phyloP scores from a whole-genome alignment of 768 basidiomycete genomes.

The Trametes maxima region DNA sequence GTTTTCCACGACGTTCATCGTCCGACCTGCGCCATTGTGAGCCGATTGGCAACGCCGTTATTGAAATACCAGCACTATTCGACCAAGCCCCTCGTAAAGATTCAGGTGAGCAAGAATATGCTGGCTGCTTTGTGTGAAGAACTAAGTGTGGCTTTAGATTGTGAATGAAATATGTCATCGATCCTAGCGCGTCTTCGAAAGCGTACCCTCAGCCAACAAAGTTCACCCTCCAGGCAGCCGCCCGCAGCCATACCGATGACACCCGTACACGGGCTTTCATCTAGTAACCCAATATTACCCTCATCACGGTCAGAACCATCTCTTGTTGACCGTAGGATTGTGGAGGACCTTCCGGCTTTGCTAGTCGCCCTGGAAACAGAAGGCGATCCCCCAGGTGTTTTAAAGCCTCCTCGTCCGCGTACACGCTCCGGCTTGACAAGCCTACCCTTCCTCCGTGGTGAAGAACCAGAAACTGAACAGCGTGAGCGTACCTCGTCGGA shows the following conservation, averaged over 20 bases:
- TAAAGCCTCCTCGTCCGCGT: constrained; percentile 23
- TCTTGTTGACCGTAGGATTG: constrained; percentile 27
- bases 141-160: neutral
- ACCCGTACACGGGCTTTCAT: neutral
- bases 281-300: neutral
- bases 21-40: too few relatives aligned
- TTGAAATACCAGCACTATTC: too few relatives aligned
- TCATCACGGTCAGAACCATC: constrained; percentile 11
- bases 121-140: neutral
- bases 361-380: constrained; percentile 21
- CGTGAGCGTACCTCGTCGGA: neutral
- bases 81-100: too few relatives aligned
- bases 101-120: too few relatives aligned
- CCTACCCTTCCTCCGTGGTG: neutral
- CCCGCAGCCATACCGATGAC: neutral
- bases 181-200: constrained; percentile 30
- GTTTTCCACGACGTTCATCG: too few relatives aligned
- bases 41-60: too few relatives aligned
- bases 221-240: neutral
- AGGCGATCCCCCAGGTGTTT: constrained; percentile 1
- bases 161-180: constrained; percentile 28
- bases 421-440: constrained; percentile 13
- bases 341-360: constrained; percentile 28
- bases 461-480: neutral
- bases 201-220: constrained; percentile 25